phyloP scores from a whole-genome alignment of 106 monocot genomes.

The Acorus gramineus region DNA sequence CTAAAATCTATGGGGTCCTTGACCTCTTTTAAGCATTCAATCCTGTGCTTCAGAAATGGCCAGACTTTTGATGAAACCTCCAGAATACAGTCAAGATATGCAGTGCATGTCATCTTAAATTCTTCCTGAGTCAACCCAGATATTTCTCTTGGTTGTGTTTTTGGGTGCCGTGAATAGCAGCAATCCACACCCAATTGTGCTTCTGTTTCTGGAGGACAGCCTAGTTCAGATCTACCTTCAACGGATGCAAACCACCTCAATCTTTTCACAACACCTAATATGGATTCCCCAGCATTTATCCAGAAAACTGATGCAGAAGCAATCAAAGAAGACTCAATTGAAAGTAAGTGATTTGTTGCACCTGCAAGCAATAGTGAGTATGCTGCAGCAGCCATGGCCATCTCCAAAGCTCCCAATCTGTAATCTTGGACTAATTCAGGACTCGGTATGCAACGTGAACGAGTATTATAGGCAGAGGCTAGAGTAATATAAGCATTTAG shows the following conservation, averaged over 20 bases:
- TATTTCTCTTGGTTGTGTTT: neutral
- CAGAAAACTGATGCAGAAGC: constrained; percentile 36
- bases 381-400: constrained; percentile 42
- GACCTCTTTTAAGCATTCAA: constrained; percentile 40
- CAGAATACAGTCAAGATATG: constrained; percentile 24
- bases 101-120: constrained; percentile 19
- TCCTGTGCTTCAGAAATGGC: constrained; percentile 31
- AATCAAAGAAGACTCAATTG: constrained; percentile 54
- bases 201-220: neutral
- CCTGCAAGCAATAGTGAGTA: constrained; percentile 64
- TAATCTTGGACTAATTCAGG: constrained; percentile 1
- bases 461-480: constrained; percentile 44
- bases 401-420: constrained; percentile 12
- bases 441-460: constrained; percentile 5
- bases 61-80: constrained; percentile 28
- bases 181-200: neutral
- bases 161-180: no score
- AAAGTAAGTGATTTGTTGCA: constrained; percentile 39
- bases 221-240: no score
- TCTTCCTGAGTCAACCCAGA: constrained; percentile 10
- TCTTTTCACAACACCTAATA: constrained; percentile 20
- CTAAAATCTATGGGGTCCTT: constrained; percentile 46
- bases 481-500: constrained; percentile 52
- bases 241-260: no score
- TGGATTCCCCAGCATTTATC: constrained; percentile 53